Evolutionary conservation across 371 early-diverging fungal species (phyloP), one percentile per base, ranked within the genome.

Genomic region (Cokeromyces recurvatus): DNA sequence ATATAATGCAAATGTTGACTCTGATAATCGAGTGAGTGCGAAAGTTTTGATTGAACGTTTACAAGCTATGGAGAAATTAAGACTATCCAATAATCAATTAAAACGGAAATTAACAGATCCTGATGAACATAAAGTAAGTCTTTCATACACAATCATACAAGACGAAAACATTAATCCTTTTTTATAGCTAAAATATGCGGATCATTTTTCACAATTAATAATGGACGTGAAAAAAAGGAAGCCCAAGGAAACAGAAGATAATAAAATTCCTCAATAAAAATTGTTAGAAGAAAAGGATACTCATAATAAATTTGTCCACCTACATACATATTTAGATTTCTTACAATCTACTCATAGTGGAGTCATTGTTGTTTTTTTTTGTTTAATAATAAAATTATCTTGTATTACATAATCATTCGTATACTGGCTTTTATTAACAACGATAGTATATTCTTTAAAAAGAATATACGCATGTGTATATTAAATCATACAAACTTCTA

Each of bases 1-100:
- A 2, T 64, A 55, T 25, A 51, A 55, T 36, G 55, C 59, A 0
- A 64, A 64, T 25, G 25, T 34, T 16, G 64, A 64, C n/a, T 59
- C 59, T 12, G 21, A 31, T 0, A 16, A 37, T 5, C 64, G 59
- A 9, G 52, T 55, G 9, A 44, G 48, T 6, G 48, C 48, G 2
- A 27, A 43, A 2, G 39, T 40, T 4, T 39, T 64, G n/a, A n/a
- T 51, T 0, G 47, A 52, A 21, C 32, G 44, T 21, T 24, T 64
- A 10, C 17, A 29, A 9, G 38, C 42, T 11, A 52, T 36, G n/a
- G 59, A 58, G 19, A 27, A 43, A 12, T 21, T 31, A 10, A 24
- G 48, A 11, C 8, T 34, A 2, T 32, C 10, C 14, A 32, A 34
- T 7, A 50, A 31, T 14, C 48, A 57, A 34, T 19, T 37, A 0